phyloP scores from a whole-genome alignment of 257 asterid genomes.

The Solanum stenotomum region DNA sequence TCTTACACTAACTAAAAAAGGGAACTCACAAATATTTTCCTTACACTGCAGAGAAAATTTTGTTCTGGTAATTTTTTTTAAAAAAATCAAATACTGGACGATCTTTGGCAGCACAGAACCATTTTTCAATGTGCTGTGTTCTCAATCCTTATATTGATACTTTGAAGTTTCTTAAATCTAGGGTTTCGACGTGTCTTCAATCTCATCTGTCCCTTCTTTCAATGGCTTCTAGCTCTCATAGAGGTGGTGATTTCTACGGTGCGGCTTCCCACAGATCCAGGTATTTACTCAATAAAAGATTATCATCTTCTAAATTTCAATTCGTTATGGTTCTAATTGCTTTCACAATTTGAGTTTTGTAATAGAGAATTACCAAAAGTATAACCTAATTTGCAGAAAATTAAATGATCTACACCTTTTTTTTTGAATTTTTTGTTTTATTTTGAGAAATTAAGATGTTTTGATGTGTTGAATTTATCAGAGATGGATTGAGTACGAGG shows the following conservation, averaged over 20 bases:
- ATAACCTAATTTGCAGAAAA: background rate
- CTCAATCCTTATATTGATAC: background rate
- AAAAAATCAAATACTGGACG: background rate
- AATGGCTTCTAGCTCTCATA: conserved; percentile 14
- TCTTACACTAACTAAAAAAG: background rate
- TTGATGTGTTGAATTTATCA: conserved; percentile 11
- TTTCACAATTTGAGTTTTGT: background rate
- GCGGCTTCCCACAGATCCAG: conserved; percentile 66
- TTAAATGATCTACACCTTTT: background rate
- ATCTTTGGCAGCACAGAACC: background rate
- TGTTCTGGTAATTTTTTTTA: background rate
- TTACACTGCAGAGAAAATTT: background rate
- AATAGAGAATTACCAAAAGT: background rate
- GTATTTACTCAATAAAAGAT: conserved; percentile 11
- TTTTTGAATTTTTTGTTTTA: background rate
- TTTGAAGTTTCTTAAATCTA: background rate
- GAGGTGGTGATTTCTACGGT: conserved; percentile 23
- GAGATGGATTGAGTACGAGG: conserved; percentile 80
- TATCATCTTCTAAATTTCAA: background rate
- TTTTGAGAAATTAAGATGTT: background rate
- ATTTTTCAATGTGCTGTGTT: background rate
- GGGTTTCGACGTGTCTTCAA: background rate
- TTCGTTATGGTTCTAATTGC: background rate
- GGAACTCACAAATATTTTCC: background rate
- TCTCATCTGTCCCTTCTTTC: background rate